Evolutionary conservation across 1,284 basidiomycete species (phyloP).

Genomic region (Leccinum insigne): DNA sequence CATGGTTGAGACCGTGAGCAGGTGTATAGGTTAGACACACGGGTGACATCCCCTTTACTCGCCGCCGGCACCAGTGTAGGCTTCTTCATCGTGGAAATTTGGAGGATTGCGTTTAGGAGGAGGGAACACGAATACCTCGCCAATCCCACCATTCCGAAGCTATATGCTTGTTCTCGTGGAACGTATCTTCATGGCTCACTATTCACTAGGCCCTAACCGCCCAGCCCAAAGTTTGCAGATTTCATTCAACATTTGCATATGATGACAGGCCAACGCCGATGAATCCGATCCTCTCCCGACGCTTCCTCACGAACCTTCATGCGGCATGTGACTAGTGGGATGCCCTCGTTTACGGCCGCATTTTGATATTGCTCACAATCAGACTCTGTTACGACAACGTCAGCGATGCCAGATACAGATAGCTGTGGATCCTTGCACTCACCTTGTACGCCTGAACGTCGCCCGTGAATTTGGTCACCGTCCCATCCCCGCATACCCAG

Average conservation of each 20-base stretch:
- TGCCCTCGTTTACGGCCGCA: conserved; percentile 41
- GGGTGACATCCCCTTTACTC: too few species aligned
- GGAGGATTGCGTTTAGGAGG: too few species aligned
- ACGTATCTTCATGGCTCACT: background rate
- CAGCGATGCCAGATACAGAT: background rate
- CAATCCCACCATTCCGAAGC: background rate
- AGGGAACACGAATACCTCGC: too few species aligned
- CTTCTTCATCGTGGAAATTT: too few species aligned
- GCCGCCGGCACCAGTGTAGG: background rate
- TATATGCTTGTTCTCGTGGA: background rate
- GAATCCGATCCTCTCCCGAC: background rate
- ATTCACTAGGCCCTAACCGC: background rate
- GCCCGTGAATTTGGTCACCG: conserved; percentile 84
- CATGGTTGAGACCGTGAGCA: too few species aligned
- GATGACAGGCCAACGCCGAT: background rate
- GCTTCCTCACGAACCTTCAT: background rate
- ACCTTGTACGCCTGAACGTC: conserved; percentile 95
- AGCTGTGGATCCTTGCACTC: conserved; percentile 19
- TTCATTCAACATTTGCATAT: background rate
- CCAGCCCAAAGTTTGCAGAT: background rate
- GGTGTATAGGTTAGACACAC: too few species aligned
- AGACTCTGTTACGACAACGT: conserved; percentile 49
- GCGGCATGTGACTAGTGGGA: background rate
- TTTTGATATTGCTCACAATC: conserved; percentile 80
- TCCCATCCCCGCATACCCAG: conserved; percentile 90